Conservation (phyloP, 169 alveolate genomes). For the Plasmodium malariae region DNA sequence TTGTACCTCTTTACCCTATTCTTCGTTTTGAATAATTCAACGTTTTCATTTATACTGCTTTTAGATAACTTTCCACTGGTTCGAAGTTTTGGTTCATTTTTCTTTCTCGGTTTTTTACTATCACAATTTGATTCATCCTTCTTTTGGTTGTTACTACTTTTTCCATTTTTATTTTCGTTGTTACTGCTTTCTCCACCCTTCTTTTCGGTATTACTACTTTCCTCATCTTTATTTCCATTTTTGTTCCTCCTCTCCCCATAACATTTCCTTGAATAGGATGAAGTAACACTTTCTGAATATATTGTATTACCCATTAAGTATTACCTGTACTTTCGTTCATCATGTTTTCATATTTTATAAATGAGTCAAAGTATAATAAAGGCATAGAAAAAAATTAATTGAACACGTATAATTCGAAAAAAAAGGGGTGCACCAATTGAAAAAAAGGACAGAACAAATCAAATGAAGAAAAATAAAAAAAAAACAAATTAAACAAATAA, state of each 20-base stretch:
- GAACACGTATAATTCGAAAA: no score
- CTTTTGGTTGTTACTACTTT: background rate
- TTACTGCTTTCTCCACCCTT: background rate
- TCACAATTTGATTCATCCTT: background rate
- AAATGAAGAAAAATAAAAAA: no score
- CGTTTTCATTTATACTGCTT: background rate
- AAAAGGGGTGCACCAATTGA: no score
- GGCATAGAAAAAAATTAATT: no score
- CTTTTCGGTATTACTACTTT: background rate
- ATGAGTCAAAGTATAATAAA: no score
- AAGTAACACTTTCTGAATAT: slow-evolving; percentile 1
- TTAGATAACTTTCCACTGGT: background rate
- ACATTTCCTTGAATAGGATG: background rate
- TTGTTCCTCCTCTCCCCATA: background rate
- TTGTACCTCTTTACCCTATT: slow-evolving; percentile 59
- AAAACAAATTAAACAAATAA: no score
- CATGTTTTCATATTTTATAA: no score
- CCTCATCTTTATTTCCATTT: background rate
- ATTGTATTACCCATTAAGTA: slow-evolving; percentile 59
- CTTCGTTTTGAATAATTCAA: slow-evolving; percentile 37
- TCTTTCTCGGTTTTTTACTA: background rate
- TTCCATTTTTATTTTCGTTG: background rate
- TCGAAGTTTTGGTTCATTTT: background rate
- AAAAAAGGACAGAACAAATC: no score
- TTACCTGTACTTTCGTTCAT: no score